phyloP scores from a whole-genome alignment of 495 filamentous ascomycete genomes.

The Collariella sp. region DNA sequence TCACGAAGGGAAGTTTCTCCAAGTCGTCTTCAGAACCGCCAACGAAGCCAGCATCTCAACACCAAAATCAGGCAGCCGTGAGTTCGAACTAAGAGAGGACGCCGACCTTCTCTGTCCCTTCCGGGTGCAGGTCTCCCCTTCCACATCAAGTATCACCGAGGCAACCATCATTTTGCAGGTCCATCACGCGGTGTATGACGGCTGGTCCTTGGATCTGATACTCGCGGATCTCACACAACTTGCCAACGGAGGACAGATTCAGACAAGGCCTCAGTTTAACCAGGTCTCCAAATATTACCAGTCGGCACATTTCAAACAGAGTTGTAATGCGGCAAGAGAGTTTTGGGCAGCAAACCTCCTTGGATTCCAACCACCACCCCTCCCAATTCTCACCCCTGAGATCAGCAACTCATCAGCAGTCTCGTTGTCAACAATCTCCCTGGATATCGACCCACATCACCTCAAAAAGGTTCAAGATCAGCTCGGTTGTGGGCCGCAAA shows the following conservation, averaged over 20 bases:
- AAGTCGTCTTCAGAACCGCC: conserved; percentile 52
- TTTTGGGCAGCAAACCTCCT: conserved; percentile 51
- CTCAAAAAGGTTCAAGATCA: conserved; percentile 6
- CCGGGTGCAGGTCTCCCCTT: conserved; percentile 43
- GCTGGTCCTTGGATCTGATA: conserved; percentile 72
- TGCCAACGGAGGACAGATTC: conserved; percentile 19
- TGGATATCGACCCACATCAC: conserved; percentile 17
- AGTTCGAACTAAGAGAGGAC: conserved; percentile 20
- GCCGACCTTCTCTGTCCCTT: conserved; percentile 49
- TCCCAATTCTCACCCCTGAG: conserved; percentile 37
- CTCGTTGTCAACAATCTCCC: conserved; percentile 4
- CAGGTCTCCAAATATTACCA: conserved; percentile 37
- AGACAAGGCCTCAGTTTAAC: conserved; percentile 44
- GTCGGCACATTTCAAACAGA: conserved; percentile 11
- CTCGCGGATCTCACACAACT: conserved; percentile 51
- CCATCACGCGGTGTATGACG: conserved; percentile 76
- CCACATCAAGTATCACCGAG: conserved; percentile 3
- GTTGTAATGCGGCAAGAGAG: conserved; percentile 28
- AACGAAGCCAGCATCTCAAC: conserved; percentile 32
- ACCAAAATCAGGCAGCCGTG: conserved; percentile 16
- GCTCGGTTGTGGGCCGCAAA: conserved; percentile 39
- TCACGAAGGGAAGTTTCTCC: conserved; percentile 44
- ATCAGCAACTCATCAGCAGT: conserved; percentile 5
- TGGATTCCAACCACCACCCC: conserved; percentile 29
- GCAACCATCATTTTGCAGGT: conserved; percentile 43